Evolutionary conservation across 805 yeast genomes (phyloP).

Genomic region (Lachancea mirantina): DNA sequence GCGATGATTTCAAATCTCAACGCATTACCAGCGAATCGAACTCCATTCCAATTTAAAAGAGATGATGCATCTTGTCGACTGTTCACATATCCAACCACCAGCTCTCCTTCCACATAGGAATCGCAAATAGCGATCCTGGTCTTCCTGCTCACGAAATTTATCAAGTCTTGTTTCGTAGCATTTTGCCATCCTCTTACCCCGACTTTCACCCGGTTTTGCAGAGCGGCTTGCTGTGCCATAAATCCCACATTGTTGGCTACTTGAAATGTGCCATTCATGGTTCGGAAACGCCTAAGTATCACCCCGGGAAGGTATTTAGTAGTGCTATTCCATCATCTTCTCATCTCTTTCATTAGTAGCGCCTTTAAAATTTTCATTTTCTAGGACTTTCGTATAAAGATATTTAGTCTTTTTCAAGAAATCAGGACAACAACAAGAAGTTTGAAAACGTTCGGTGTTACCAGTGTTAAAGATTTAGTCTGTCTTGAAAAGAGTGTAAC

Average conservation of each 20-base stretch:
- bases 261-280: slow-evolving; percentile 19
- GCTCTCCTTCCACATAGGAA: slow-evolving; percentile 47
- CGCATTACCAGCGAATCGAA: slow-evolving; percentile 68
- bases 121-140: slow-evolving; percentile 49
- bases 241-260: slow-evolving; percentile 23
- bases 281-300: too few species aligned
- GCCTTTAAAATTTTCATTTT: too few species aligned
- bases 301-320: too few species aligned
- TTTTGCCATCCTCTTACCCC: slow-evolving; percentile 79
- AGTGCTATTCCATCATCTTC: too few species aligned
- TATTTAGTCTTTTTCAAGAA: too few species aligned
- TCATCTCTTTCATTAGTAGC: too few species aligned
- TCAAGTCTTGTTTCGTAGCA: slow-evolving; percentile 60
- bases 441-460: too few species aligned
- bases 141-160: slow-evolving; percentile 63
- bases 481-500: too few species aligned
- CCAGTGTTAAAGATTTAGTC: too few species aligned
- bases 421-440: too few species aligned
- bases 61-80: slow-evolving; percentile 49
- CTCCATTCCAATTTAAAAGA: slow-evolving; percentile 61
- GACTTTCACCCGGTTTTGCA: slow-evolving; percentile 39
- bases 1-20: slow-evolving; percentile 43
- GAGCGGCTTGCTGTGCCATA: slow-evolving; percentile 23
- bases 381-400: too few species aligned
- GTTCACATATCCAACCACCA: slow-evolving; percentile 53